Percentiles rank a stretch among this genome's conserved stretches.
Evolutionary conservation across 139 green algal species (phyloP).

Genomic region (Chlamydomonas sphaeroides): DNA sequence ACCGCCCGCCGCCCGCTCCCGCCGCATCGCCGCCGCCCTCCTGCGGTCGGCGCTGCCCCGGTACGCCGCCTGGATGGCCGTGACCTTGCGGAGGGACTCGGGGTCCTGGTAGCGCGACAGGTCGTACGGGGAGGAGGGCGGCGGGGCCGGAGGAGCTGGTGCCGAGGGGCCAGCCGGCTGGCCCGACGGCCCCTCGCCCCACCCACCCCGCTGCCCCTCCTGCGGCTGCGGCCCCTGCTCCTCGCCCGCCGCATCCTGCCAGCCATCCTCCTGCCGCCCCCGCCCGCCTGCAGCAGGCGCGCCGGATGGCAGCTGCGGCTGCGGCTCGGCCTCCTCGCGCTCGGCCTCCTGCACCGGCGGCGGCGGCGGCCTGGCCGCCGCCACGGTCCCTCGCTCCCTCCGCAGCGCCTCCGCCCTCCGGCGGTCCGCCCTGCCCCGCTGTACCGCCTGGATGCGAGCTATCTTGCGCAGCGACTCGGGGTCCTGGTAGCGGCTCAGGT

Average conservation of each 20-base stretch:
- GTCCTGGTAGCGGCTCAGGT: conserved; percentile 15
- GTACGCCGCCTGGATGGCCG: not conserved
- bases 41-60: not conserved
- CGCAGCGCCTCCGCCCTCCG: not conserved
- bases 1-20: too few relatives aligned
- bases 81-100: not conserved
- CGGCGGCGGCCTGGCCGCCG: too few relatives aligned
- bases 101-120: not conserved
- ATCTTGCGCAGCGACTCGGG: conserved; percentile 1
- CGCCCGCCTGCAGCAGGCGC: too few relatives aligned
- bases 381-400: too few relatives aligned
- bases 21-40: not conserved
- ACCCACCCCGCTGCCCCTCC: not conserved
- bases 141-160: too few relatives aligned
- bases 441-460: not conserved
- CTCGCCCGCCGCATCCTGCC: too few relatives aligned
- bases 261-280: too few relatives aligned
- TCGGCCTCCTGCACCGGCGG: too few relatives aligned
- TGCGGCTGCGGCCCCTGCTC: not conserved
- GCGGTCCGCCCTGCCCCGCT: not conserved
- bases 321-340: too few relatives aligned
- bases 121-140: not conserved
- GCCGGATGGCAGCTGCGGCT: too few relatives aligned
- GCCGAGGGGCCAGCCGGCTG: too few relatives aligned
- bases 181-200: too few relatives aligned